Percentiles rank a stretch among this genome's conserved stretches.
These are phyloP conservation scores for Stachybotrys elegans DNA, from an alignment of 2,329 filamentous ascomycete species.

Conservation along the genomic window DNA sequence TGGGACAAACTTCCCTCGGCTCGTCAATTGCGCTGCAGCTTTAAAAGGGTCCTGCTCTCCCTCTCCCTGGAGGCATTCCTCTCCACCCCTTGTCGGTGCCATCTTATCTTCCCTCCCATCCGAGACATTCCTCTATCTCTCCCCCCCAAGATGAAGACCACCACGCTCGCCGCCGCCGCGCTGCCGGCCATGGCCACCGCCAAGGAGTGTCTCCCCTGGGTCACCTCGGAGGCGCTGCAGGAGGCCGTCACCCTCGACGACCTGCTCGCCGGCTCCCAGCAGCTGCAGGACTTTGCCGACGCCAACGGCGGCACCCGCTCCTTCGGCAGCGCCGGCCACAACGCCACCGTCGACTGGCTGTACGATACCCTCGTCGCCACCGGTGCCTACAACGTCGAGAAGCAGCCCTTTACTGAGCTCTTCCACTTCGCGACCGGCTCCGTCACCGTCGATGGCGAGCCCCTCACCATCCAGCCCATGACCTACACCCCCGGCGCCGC, in stretches of 20 bases:
- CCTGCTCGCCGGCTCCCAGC: constrained; percentile 37
- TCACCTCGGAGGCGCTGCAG: constrained; percentile 33
- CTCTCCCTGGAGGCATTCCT: no score
- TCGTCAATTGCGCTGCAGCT: no score
- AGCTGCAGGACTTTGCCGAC: constrained; percentile 38
- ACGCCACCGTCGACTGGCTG: constrained; percentile 40
- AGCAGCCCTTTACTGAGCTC: constrained; percentile 38
- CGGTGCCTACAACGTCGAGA: constrained; percentile 36
- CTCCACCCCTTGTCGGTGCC: not conserved
- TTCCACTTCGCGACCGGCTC: constrained; percentile 26
- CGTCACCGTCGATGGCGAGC: constrained; percentile 23
- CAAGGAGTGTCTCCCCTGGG: constrained; percentile 22
- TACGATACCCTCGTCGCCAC: constrained; percentile 31
- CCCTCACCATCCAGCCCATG: constrained; percentile 24
- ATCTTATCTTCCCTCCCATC: not conserved
- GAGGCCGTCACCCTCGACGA: constrained; percentile 31
- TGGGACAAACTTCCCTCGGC: no score
- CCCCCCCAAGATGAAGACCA: constrained; percentile 18
- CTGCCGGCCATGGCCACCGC: constrained; percentile 17
- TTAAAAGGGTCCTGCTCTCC: no score
- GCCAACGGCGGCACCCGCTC: constrained; percentile 36
- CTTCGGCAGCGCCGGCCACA: constrained; percentile 40
- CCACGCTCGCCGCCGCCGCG: constrained; percentile 18
- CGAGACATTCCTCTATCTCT: no score
- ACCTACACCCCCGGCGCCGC: constrained; percentile 47